Evolutionary conservation across 2,329 filamentous ascomycete genomes (phyloP).

Genomic region (Triangularia verruculosa): DNA sequence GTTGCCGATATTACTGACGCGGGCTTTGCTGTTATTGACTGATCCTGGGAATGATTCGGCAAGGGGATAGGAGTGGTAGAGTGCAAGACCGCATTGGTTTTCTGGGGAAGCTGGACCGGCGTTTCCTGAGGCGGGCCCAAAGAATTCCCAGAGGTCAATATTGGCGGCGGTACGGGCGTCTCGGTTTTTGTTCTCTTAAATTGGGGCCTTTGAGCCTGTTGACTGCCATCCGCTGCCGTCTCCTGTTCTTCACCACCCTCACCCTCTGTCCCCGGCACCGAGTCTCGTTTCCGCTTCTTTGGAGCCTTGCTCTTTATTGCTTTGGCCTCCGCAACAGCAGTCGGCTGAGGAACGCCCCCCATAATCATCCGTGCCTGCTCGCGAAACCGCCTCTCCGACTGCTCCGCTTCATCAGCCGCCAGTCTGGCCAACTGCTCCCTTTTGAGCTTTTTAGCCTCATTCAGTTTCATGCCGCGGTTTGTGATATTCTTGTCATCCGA

Average conservation of each 20-base stretch:
- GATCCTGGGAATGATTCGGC: conserved; percentile 31
- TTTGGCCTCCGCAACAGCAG: conserved; percentile 11
- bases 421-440: conserved; percentile 60
- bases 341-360: conserved; percentile 19
- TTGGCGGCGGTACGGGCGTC: conserved; percentile 38
- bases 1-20: conserved; percentile 26
- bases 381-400: conserved; percentile 35
- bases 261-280: conserved; percentile 29
- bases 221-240: conserved; percentile 27
- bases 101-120: conserved; percentile 20
- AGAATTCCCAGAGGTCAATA: conserved; percentile 25
- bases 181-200: conserved; percentile 39
- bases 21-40: conserved; percentile 29
- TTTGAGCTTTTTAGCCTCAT: conserved; percentile 74
- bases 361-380: conserved; percentile 32
- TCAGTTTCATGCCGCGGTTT: conserved; percentile 74
- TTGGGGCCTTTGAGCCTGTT: conserved; percentile 26
- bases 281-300: conserved; percentile 38
- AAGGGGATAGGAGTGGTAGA: conserved; percentile 37
- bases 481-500: conserved; percentile 58
- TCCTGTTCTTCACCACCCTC: conserved; percentile 33
- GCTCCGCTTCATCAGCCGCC: conserved; percentile 58
- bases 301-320: conserved; percentile 25
- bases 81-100: conserved; percentile 22
- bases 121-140: conserved; percentile 27